Evolutionary conservation across 2,329 filamentous ascomycete genomes (phyloP).

Genomic region (Beauveria sp.): DNA sequence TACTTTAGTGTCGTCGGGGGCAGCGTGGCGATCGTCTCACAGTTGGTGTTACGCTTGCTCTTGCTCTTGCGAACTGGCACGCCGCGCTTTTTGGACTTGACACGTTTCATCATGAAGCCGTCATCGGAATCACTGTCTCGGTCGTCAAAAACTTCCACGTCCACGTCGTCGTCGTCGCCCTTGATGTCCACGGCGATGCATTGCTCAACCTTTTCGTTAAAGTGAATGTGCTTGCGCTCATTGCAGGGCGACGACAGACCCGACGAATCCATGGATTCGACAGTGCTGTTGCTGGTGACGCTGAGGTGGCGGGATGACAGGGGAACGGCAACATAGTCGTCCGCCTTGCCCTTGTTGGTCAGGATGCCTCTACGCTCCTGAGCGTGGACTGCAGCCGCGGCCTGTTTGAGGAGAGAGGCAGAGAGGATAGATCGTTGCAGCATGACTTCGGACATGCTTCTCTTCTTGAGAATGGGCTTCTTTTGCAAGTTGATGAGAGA

Average conservation of each 20-base stretch:
- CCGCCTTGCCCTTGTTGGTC: constrained; percentile 55
- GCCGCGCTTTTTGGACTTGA: constrained; percentile 46
- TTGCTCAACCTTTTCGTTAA: constrained; percentile 92
- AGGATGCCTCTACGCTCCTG: constrained; percentile 55
- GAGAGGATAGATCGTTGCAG: constrained; percentile 81
- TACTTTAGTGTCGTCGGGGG: constrained; percentile 86
- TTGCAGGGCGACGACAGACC: constrained; percentile 56
- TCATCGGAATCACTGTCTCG: constrained; percentile 68
- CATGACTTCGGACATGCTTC: constrained; percentile 93
- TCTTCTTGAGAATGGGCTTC: constrained; percentile 93
- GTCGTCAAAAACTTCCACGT: constrained; percentile 47
- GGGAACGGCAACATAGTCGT: constrained; percentile 58
- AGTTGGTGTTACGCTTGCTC: constrained; percentile 32
- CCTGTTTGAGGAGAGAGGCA: constrained; percentile 83
- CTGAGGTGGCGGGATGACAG: constrained; percentile 56
- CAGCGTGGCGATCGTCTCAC: constrained; percentile 76
- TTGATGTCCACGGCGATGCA: constrained; percentile 91
- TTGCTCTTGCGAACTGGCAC: constrained; percentile 31
- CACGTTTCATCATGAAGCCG: constrained; percentile 74
- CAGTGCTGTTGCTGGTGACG: constrained; percentile 52
- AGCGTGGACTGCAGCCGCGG: constrained; percentile 76
- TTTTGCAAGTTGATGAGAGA: constrained; percentile 61
- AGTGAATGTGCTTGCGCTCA: constrained; percentile 82
- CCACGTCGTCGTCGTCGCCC: constrained; percentile 65
- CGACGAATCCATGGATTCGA: constrained; percentile 63